These are phyloP conservation scores for Penicillium sp. DNA, from an alignment of 2,329 filamentous ascomycete genomes.

Conservation along the genomic window DNA sequence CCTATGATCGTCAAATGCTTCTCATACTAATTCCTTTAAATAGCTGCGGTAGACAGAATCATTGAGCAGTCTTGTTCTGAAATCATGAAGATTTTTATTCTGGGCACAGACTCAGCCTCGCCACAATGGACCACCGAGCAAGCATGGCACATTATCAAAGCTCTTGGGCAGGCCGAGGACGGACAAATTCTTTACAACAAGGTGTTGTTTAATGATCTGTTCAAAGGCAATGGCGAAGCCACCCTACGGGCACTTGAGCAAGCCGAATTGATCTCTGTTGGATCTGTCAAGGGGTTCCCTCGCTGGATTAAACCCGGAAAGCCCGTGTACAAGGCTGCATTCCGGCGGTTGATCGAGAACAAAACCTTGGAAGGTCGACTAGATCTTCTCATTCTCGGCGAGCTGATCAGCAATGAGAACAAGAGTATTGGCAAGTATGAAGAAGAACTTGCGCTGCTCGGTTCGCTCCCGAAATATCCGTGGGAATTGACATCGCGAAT, in stretches of 20 bases:
- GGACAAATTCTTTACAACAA: slow-evolving; percentile 76
- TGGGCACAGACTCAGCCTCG: slow-evolving; percentile 57
- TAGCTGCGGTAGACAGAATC: slow-evolving; percentile 78
- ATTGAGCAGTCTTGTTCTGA: slow-evolving; percentile 86
- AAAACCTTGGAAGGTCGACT: slow-evolving; percentile 71
- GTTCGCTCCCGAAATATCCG: slow-evolving; percentile 68
- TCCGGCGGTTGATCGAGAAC: slow-evolving; percentile 70
- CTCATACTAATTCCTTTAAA: too few relatives aligned
- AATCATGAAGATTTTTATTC: slow-evolving; percentile 88
- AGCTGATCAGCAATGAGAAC: slow-evolving; percentile 70
- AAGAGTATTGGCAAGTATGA: slow-evolving; percentile 77
- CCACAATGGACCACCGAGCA: slow-evolving; percentile 79
- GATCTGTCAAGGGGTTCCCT: slow-evolving; percentile 72
- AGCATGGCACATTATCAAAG: slow-evolving; percentile 84
- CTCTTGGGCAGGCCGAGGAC: slow-evolving; percentile 65
- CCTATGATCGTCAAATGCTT: too few relatives aligned
- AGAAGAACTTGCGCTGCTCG: slow-evolving; percentile 72
- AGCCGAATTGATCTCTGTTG: slow-evolving; percentile 80
- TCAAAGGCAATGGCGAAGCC: slow-evolving; percentile 70
- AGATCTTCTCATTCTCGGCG: slow-evolving; percentile 67
- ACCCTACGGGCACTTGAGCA: slow-evolving; percentile 79
- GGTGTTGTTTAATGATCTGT: slow-evolving; percentile 73
- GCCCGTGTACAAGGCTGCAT: slow-evolving; percentile 83
- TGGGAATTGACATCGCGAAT: slow-evolving; percentile 66
- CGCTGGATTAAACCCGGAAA: slow-evolving; percentile 75